Evolutionary conservation across 345 rosid genomes (phyloP).

Genomic region (Citrus inodora): DNA sequence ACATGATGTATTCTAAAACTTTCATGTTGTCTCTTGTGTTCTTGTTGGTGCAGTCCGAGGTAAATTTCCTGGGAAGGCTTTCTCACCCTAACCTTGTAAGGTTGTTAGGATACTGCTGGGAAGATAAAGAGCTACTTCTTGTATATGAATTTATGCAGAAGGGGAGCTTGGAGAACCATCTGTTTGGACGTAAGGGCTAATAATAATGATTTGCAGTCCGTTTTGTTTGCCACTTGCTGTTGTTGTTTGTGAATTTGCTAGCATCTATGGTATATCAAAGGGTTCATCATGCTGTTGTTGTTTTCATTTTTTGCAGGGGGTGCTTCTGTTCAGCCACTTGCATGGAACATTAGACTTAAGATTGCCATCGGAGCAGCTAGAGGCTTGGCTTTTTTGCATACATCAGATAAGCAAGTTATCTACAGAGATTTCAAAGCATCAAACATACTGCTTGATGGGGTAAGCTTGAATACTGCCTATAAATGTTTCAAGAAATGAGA

Average conservation of each 20-base stretch:
- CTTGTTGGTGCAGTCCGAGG: slow-evolving; percentile 60
- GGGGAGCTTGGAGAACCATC: slow-evolving; percentile 94
- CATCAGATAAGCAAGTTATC: slow-evolving; percentile 81
- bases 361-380: slow-evolving; percentile 81
- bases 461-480: slow-evolving; percentile 19
- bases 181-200: slow-evolving; percentile 66
- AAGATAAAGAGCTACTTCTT: slow-evolving; percentile 77
- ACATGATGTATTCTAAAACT: neutral
- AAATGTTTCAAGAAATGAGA: neutral
- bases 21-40: neutral
- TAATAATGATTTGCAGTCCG: neutral
- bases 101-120: slow-evolving; percentile 79
- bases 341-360: slow-evolving; percentile 69
- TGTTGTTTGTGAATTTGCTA: neutral
- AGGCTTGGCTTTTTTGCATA: slow-evolving; percentile 76
- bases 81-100: slow-evolving; percentile 89
- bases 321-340: slow-evolving; percentile 72
- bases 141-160: slow-evolving; percentile 89
- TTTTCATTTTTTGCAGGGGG: slow-evolving; percentile 50
- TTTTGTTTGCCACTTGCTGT: neutral
- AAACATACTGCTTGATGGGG: slow-evolving; percentile 88
- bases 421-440: slow-evolving; percentile 95
- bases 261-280: neutral
- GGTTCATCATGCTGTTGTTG: neutral
- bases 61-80: slow-evolving; percentile 76